These are phyloP conservation scores for Aspergillus cavernicola DNA, from an alignment of 495 filamentous ascomycete genomes.

Conservation along the genomic window DNA sequence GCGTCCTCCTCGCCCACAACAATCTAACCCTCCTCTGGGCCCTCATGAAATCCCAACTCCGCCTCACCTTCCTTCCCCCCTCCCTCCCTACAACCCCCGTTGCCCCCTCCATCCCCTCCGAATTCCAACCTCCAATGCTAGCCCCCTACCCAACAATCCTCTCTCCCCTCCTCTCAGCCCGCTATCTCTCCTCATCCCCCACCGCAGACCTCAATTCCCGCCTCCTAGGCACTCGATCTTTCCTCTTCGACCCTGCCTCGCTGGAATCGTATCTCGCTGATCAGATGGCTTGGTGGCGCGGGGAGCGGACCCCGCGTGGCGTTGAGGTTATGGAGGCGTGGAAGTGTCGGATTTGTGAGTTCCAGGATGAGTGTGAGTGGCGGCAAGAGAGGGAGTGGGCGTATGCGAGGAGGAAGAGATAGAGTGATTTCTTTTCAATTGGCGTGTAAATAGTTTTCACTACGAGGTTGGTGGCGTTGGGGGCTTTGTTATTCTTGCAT, in stretches of 20 bases:
- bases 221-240: slow-evolving; percentile 64
- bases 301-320: slow-evolving; percentile 69
- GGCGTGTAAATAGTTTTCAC: neutral
- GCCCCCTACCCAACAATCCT: slow-evolving; percentile 46
- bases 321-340: slow-evolving; percentile 86
- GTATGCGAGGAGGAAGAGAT: slow-evolving; percentile 31
- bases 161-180: slow-evolving; percentile 45
- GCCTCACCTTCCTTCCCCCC: slow-evolving; percentile 52
- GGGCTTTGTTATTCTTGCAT: neutral
- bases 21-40: slow-evolving; percentile 60
- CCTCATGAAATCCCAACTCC: slow-evolving; percentile 64
- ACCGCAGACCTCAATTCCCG: slow-evolving; percentile 30
- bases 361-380: slow-evolving; percentile 59
- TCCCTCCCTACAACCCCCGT: slow-evolving; percentile 23
- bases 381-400: slow-evolving; percentile 53
- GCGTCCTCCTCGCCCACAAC: slow-evolving; percentile 55
- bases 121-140: slow-evolving; percentile 56
- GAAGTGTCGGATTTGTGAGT: slow-evolving; percentile 74
- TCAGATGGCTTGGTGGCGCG: slow-evolving; percentile 84
- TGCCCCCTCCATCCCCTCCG: slow-evolving; percentile 42
- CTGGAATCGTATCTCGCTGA: slow-evolving; percentile 62
- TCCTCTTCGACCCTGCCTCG: slow-evolving; percentile 60
- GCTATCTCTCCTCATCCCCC: slow-evolving; percentile 36
- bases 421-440: neutral
- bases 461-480: neutral